Base-by-base conservation (phyloP, 257 asterid genomes). In the Gentiana straminea region DNA sequence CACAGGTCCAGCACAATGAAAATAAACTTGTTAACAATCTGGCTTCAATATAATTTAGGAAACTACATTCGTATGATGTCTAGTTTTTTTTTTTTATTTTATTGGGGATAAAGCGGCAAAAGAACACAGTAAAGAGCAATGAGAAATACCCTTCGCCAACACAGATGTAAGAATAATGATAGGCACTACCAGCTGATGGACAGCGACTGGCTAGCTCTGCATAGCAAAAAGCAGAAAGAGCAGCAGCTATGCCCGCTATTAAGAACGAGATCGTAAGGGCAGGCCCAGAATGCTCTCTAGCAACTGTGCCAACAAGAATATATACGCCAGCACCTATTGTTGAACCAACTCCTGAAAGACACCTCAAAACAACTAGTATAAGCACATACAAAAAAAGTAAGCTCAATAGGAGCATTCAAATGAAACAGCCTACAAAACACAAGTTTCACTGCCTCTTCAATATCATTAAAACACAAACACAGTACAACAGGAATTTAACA, bases 161-260 rank as follows among this genome's bases (percentile, higher is more conserved):
- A 1, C 98, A 91, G 49, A 91, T 84, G 83, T 91, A 91, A 37
- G 98, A 81, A 74, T 91, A 91, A 69, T 87, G 98, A 77, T 91
- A 91, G 64, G 98, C 98, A 76, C 98, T 91, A 57, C 98, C 98
- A 71, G 98, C 98, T 13, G 96, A 91, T 37, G 98, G 98, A 50
- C 95, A 91, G 8, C 98, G 94, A 63, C 98, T 75, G 0, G 95
- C 86, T 1, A 91, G 83, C 78, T 91, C 98, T 2, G 98, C 96
- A 65, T 91, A 91, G 71, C 98, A 91, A 70, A 91, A 75, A 3
- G 95, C 98, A 46, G 98, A 91, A 61, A 91, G 96, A 24, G 94
- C 98, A 64, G 96, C 96, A 8, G 98, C 96, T 65, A 78, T 84
- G 37, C 94, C 98, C 54, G 96, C 98, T 69, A 87, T 86, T 68